Evolutionary conservation across 2,329 filamentous ascomycete species (phyloP), one percentile per base, ranked within the genome.

Genomic region (Fusarium penzigii): DNA sequence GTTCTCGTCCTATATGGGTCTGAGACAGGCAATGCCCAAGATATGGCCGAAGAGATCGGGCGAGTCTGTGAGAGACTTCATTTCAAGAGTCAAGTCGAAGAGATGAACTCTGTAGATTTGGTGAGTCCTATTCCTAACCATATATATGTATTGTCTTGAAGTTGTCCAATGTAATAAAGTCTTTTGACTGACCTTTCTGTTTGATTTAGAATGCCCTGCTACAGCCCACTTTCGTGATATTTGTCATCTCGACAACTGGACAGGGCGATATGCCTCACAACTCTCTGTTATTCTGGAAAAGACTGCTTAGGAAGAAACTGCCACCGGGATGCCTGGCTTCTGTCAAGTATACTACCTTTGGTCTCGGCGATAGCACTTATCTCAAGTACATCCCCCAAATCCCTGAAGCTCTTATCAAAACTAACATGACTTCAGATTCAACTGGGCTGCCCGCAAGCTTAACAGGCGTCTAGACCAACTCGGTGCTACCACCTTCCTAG

Each of bases 291-390:
- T 92, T 99, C 67, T 99, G 94, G 94, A 91, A 84, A 67, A 88
- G 85, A 53, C 78, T 99, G 38, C 78, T 96, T 16, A 82, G 90
- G 60, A 92, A 89, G 70, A 90, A 85, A 62, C 80, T 99, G 29
- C 83, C 87, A 12, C 78, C 85, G 3, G 83, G 81, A 14, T 92
- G 87, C 63, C 76, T 99, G 39, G 68, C 76, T 38, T 79, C 81
- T 34, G 75, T 96, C 56, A 80, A 77, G 1, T 97, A 96, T 72
- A 87, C 90, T 3, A 89, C 87, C 0, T 96, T 97, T 76, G 94
- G 94, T 1, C 80, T 97, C 1, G 94, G 94, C 1, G 94, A 99
- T 71, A 96, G 89, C 66, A 96, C 92, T 1, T 99, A 99, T 78
- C 81, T 88, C 50, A 93, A 95, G 87, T 94, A 77, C 59, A 81